phyloP scores from a whole-genome alignment of 1,284 basidiomycete genomes.

The Inonotus obliquus region DNA sequence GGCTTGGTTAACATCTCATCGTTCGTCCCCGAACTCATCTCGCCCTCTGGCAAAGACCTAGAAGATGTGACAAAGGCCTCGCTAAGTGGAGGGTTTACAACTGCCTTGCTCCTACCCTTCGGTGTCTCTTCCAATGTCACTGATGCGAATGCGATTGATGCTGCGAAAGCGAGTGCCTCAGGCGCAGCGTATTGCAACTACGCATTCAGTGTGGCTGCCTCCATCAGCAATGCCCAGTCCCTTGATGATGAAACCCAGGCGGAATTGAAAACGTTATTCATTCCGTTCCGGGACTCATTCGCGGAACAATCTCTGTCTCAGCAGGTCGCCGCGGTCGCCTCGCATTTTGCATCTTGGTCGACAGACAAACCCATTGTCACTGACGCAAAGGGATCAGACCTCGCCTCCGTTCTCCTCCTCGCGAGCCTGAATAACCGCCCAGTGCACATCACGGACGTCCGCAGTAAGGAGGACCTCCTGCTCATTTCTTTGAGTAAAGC shows the following conservation, averaged over 20 bases:
- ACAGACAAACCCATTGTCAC: constrained; percentile 90
- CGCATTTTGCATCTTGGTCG: constrained; percentile 92
- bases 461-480: constrained; percentile 82
- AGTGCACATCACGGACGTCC: constrained; percentile 94
- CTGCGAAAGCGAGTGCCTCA: constrained; percentile 59
- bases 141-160: constrained; percentile 65
- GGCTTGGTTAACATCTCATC: constrained; percentile 88
- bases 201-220: constrained; percentile 76
- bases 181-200: constrained; percentile 81
- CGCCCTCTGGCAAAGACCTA: constrained; percentile 61
- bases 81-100: constrained; percentile 84
- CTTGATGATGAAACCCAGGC: constrained; percentile 67
- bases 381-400: constrained; percentile 87
- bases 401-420: constrained; percentile 90
- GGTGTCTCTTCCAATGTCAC: constrained; percentile 60
- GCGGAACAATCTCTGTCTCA: constrained; percentile 30
- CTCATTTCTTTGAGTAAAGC: constrained; percentile 94
- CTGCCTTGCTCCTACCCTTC: constrained; percentile 72
- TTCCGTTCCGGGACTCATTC: constrained; percentile 67
- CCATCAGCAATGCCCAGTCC: constrained; percentile 57
- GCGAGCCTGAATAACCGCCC: constrained; percentile 89
- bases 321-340: constrained; percentile 64
- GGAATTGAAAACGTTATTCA: constrained; percentile 80
- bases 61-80: constrained; percentile 72
- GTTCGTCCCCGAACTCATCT: constrained; percentile 77